These are phyloP conservation scores for Pseudopithomyces maydicus DNA, from an alignment of 2,329 filamentous ascomycete genomes.

Conservation along the genomic window DNA sequence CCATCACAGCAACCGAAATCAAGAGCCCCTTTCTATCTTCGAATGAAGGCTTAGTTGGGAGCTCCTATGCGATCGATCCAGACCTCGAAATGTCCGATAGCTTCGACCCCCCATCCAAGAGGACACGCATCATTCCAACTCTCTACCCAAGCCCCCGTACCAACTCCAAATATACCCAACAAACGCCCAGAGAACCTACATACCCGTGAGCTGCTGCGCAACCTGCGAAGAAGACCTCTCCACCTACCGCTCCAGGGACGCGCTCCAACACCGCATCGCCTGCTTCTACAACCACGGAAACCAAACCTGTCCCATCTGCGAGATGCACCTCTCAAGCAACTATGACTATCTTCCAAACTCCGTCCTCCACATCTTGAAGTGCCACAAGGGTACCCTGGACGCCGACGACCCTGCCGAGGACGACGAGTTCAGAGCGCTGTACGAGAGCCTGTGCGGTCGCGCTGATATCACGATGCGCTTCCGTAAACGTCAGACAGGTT, in stretches of 20 bases:
- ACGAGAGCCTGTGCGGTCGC: not conserved
- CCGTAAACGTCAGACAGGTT: not conserved
- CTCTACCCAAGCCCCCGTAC: no score
- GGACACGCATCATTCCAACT: no score
- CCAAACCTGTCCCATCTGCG: not conserved
- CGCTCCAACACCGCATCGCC: not conserved
- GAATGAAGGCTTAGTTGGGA: no score
- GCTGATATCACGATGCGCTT: not conserved
- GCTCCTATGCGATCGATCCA: no score
- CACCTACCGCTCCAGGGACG: not conserved
- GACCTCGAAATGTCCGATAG: no score
- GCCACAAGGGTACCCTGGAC: not conserved
- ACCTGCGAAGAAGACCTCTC: not conserved
- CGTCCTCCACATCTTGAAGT: not conserved
- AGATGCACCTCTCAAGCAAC: not conserved
- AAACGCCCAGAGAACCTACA: not conserved
- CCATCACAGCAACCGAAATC: no score
- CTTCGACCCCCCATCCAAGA: no score
- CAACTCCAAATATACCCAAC: no score
- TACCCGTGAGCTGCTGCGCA: not conserved
- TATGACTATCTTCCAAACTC: not conserved
- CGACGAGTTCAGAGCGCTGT: not conserved
- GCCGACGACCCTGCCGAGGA: not conserved
- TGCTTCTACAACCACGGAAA: not conserved
- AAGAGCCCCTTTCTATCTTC: no score